Base-by-base conservation (phyloP, 2,329 filamentous ascomycete species). In the Chlorencoelia australis region DNA sequence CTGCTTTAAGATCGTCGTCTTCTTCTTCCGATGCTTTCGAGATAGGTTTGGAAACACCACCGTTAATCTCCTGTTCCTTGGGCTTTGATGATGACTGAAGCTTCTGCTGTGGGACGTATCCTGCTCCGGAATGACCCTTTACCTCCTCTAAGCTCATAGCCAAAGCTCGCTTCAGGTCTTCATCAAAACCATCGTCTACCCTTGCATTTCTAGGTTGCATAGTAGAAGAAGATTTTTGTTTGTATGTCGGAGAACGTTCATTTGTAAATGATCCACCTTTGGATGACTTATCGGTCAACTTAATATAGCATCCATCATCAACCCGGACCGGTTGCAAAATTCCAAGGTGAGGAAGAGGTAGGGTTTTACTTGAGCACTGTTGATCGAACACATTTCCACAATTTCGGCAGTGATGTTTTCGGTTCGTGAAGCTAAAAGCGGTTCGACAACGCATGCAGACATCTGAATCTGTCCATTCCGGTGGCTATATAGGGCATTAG, bases 391-490 rank as follows among this genome's bases (percentile, higher is more conserved):
- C 91, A 60, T 91, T 94, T 34, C 91, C 91, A 55, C 91, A 98
- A 59, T 98, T 98, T 47, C 91, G 79, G 55, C 91, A 98, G 59
- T 98, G 91, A 57, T 98, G 91, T 58, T 96, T 98, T 54, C 91
- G 80, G 59, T 98, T 98, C 38, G 89, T 98, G 56, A 98, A 95
- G 31, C 86, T 95, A 53, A 98, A 98, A 13, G 86, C 65, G 9
- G 89, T 95, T 49, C 91, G 79, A 59, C 91, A 98, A 56, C 91
- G 82, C 87, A 98, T 95, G 59, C 91, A 98, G 20, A 98, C 89
- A 53, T 98, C 91, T 8, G 89, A 95, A 62, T 98, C 91, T 33
- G 80, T 79, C 91, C 91, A 98, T 62, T 98, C 91, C 0, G 91
- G 91, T 7, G 91, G 91, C 80, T 94, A 51, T n/a, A n/a, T n/a